Percentiles rank a stretch among this genome's conserved stretches.
phyloP scores from a whole-genome alignment of 2,329 filamentous ascomycete species.

The Claviceps sp. region DNA sequence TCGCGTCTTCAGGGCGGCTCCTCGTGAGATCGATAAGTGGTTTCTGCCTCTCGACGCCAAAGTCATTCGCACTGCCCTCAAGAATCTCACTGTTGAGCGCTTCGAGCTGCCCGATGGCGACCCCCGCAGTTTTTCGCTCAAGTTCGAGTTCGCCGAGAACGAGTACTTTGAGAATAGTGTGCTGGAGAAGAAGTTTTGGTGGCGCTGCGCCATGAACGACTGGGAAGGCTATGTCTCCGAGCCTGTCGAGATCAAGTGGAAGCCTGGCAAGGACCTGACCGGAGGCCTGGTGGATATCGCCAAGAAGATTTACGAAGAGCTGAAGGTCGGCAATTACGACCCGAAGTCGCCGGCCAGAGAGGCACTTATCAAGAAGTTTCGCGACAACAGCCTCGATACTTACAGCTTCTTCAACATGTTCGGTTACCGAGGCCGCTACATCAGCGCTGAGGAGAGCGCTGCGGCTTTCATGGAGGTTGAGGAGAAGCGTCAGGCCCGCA shows the following conservation, averaged over 20 bases:
- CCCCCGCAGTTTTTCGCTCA: constrained; percentile 66
- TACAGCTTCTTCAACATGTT: constrained; percentile 85
- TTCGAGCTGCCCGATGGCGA: constrained; percentile 70
- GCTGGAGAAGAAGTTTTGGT: constrained; percentile 88
- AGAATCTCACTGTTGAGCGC: constrained; percentile 57
- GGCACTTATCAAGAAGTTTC: constrained; percentile 40
- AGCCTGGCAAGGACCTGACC: constrained; percentile 67
- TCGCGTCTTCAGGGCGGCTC: constrained; percentile 80
- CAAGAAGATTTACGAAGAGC: constrained; percentile 51
- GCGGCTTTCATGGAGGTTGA: constrained; percentile 46
- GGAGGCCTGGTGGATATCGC: constrained; percentile 65
- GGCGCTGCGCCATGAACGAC: constrained; percentile 53
- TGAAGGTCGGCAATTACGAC: constrained; percentile 31
- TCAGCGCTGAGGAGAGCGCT: constrained; percentile 60
- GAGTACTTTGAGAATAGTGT: constrained; percentile 66
- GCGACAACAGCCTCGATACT: constrained; percentile 47
- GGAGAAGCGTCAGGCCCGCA: constrained; percentile 37
- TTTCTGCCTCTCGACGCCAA: constrained; percentile 70
- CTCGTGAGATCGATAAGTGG: constrained; percentile 75
- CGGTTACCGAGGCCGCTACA: constrained; percentile 57
- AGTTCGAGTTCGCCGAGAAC: constrained; percentile 69
- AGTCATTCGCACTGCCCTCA: constrained; percentile 56
- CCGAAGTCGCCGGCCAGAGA: constrained; percentile 35
- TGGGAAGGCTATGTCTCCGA: constrained; percentile 74
- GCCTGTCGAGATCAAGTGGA: constrained; percentile 81